Evolutionary conservation across 768 basidiomycete species (phyloP).

Genomic region (Neoboletus magnificus): DNA sequence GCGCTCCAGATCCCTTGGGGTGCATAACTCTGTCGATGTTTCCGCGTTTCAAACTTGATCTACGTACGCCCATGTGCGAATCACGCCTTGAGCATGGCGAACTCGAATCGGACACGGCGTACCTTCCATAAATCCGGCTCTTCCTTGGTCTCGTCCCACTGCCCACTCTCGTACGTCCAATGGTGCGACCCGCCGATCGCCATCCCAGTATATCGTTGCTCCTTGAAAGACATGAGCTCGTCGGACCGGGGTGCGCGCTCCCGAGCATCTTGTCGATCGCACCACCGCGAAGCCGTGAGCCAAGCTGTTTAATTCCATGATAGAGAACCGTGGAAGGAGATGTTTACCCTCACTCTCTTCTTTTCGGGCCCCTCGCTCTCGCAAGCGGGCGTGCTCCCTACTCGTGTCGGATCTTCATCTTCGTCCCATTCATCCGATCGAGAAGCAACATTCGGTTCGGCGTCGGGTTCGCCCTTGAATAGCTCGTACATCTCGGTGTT

Average conservation of each 20-base stretch:
- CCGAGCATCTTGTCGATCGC: not conserved
- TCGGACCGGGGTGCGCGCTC: not conserved
- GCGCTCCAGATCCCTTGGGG: not conserved
- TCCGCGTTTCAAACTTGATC: conserved; percentile 1
- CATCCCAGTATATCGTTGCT: not conserved
- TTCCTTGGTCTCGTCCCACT: conserved; percentile 11
- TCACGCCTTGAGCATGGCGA: no score
- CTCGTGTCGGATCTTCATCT: not conserved
- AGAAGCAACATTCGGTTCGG: no score
- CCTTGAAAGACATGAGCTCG: conserved; percentile 1
- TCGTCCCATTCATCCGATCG: not conserved
- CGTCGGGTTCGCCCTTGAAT: not conserved
- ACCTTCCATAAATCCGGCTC: conserved; percentile 10
- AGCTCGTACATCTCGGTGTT: not conserved
- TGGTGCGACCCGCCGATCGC: conserved; percentile 1
- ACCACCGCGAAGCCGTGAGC: not conserved
- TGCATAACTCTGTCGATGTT: conserved; percentile 1
- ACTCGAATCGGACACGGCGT: not conserved
- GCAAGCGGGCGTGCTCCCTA: not conserved
- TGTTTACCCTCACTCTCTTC: not conserved
- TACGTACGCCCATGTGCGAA: not conserved
- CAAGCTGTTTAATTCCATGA: not conserved
- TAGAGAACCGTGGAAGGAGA: no score
- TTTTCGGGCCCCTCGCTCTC: not conserved
- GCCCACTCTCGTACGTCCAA: conserved; percentile 5